Conservation (phyloP, 2,329 filamentous ascomycete genomes). For the Pezicula carpinea region DNA sequence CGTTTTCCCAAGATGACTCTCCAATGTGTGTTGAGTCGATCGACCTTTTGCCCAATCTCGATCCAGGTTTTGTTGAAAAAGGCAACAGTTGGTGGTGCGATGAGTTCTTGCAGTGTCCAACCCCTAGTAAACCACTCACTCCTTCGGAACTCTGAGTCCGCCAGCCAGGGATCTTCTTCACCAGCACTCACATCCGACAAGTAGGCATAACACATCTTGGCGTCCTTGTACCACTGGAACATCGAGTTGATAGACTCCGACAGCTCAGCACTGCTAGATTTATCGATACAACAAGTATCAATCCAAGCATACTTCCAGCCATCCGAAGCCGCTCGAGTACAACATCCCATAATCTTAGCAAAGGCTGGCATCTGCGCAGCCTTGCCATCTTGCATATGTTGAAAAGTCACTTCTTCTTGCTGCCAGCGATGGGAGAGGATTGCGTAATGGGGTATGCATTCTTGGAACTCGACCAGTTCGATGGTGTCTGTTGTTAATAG, state of each 20-base stretch:
- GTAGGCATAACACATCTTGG: slow-evolving; percentile 14
- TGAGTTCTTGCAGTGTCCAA: slow-evolving; percentile 8
- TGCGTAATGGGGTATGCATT: slow-evolving; percentile 28
- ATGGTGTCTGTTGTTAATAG: neutral
- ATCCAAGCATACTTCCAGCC: slow-evolving; percentile 9
- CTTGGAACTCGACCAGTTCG: neutral
- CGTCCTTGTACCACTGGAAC: slow-evolving; percentile 9
- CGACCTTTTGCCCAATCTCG: slow-evolving; percentile 1
- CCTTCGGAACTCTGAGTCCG: neutral
- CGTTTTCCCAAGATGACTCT: neutral
- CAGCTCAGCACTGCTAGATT: slow-evolving; percentile 13
- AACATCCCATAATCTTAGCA: slow-evolving; percentile 8
- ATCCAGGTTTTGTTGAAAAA: slow-evolving; percentile 6
- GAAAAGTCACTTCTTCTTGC: slow-evolving; percentile 29
- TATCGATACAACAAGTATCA: slow-evolving; percentile 18
- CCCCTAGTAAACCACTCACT: slow-evolving; percentile 9
- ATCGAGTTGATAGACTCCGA: slow-evolving; percentile 10
- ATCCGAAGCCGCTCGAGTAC: slow-evolving; percentile 7
- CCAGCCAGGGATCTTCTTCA: no score
- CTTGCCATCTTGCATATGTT: slow-evolving; percentile 16
- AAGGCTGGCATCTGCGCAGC: neutral
- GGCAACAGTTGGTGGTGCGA: slow-evolving; percentile 1
- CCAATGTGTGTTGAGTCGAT: no score
- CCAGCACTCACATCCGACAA: slow-evolving; percentile 5
- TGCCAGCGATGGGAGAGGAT: slow-evolving; percentile 37